phyloP scores from a whole-genome alignment of 805 yeast species.

The Maudiozyma barnettii region DNA sequence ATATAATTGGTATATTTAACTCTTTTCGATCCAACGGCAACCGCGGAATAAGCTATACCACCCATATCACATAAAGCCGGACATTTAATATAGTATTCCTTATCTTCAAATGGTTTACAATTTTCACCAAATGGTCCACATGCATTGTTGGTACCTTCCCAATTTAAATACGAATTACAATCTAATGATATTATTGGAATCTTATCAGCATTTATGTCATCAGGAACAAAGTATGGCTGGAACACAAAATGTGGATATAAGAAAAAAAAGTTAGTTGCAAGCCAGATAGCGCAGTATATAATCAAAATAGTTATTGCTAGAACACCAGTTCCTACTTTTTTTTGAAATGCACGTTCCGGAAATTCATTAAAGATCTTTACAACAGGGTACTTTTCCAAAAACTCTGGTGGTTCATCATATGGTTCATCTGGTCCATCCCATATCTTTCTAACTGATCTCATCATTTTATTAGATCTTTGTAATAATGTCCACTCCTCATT shows the following conservation, averaged over 20 bases:
- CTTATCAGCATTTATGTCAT: constrained; percentile 13
- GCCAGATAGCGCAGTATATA: constrained; percentile 41
- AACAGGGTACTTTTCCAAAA: constrained; percentile 7
- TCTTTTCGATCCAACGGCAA: constrained; percentile 61
- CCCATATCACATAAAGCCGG: constrained; percentile 81
- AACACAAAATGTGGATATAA: constrained; percentile 38
- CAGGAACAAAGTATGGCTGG: constrained; percentile 30
- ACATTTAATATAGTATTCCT: constrained; percentile 55
- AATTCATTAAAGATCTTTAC: constrained; percentile 21
- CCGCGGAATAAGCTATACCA: constrained; percentile 64
- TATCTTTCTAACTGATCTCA: constrained; percentile 25
- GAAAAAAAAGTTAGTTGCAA: constrained; percentile 30
- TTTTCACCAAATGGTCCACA: constrained; percentile 67
- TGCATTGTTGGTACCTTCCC: constrained; percentile 66
- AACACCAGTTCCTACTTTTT: constrained; percentile 20
- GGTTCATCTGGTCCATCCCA: constrained; percentile 52
- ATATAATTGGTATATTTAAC: constrained; percentile 63
- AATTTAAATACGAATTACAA: constrained; percentile 34
- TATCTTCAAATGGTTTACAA: constrained; percentile 41
- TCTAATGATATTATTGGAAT: constrained; percentile 33
- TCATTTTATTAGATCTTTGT: constrained; percentile 9
- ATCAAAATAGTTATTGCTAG: constrained; percentile 27
- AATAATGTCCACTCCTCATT: constrained; percentile 17
- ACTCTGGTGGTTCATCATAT: constrained; percentile 39
- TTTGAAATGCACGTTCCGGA: constrained; percentile 32